These are phyloP conservation scores for Candida cerambycidarum DNA, from an alignment of 805 yeast species.

Conservation along the genomic window DNA sequence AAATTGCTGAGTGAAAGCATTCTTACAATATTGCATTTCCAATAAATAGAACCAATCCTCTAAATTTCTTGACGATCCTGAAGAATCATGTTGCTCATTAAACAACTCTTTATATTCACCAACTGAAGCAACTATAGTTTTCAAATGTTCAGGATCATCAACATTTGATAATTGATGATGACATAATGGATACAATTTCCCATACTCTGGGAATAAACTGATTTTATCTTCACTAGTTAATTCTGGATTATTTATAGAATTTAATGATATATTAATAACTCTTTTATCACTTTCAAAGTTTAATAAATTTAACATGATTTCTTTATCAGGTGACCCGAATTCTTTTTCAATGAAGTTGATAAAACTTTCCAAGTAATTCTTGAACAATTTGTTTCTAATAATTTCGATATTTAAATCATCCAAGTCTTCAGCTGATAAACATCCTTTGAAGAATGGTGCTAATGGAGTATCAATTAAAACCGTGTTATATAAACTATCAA, in stretches of 20 bases:
- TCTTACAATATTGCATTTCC: constrained; percentile 89
- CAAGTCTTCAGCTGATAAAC: constrained; percentile 82
- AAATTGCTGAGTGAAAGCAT: constrained; percentile 96
- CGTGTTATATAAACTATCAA: constrained; percentile 87
- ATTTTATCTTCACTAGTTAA: constrained; percentile 70
- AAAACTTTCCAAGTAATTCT: constrained; percentile 91
- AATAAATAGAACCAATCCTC: constrained; percentile 93
- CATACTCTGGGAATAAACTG: constrained; percentile 76
- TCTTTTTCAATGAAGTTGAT: constrained; percentile 58
- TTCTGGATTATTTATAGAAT: constrained; percentile 79
- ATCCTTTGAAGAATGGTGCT: constrained; percentile 93
- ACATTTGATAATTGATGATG: constrained; percentile 67
- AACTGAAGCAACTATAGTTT: constrained; percentile 58
- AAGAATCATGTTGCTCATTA: constrained; percentile 33
- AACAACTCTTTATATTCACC: constrained; percentile 66
- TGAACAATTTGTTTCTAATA: constrained; percentile 85
- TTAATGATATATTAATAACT: constrained; percentile 85
- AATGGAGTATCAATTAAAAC: constrained; percentile 95
- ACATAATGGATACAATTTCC: constrained; percentile 72
- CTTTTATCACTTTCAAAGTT: constrained; percentile 95
- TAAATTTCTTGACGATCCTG: constrained; percentile 52
- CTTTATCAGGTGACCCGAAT: constrained; percentile 73
- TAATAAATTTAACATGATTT: constrained; percentile 74
- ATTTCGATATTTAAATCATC: constrained; percentile 96
- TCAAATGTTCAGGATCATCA: constrained; percentile 85